These are phyloP conservation scores for Cylindrodendrum hubeiense DNA, from an alignment of 2,329 filamentous ascomycete genomes.

Conservation along the genomic window DNA sequence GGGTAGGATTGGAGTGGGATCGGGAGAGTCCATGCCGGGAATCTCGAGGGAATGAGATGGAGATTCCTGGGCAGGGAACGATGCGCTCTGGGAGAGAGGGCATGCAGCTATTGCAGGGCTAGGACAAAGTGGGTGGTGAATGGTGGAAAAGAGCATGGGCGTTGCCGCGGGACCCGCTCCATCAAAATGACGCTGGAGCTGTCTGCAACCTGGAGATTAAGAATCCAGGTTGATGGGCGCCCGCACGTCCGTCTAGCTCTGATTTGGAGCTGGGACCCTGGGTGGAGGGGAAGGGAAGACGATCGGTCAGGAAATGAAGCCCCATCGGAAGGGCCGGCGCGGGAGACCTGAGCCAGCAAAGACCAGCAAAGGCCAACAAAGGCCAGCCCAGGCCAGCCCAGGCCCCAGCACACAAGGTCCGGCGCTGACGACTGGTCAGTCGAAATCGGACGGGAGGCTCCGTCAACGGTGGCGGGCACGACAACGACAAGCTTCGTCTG, in stretches of 20 bases:
- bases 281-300: not conserved
- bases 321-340: slow-evolving; percentile 27
- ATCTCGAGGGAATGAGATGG: slow-evolving; percentile 37
- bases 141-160: slow-evolving; percentile 35
- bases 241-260: slow-evolving; percentile 32
- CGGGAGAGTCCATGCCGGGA: slow-evolving; percentile 33
- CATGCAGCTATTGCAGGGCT: slow-evolving; percentile 36
- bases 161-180: slow-evolving; percentile 37
- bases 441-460: slow-evolving; percentile 8
- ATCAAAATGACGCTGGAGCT: slow-evolving; percentile 40
- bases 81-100: not conserved
- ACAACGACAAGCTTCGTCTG: slow-evolving; percentile 16
- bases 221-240: slow-evolving; percentile 27
- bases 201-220: slow-evolving; percentile 39
- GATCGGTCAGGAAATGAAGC: slow-evolving; percentile 35
- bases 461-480: slow-evolving; percentile 14
- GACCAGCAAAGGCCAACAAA: not conserved
- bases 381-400: too few relatives aligned
- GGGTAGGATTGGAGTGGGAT: slow-evolving; percentile 30
- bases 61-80: slow-evolving; percentile 27
- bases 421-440: slow-evolving; percentile 4
- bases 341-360: slow-evolving; percentile 10
- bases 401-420: too few relatives aligned
- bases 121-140: slow-evolving; percentile 28
- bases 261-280: slow-evolving; percentile 14